A percentile compares a stretch with the other conserved stretches of the same genome.
Conservation (phyloP, 176 grass and related monocot species). For the Puya raimondii region DNA sequence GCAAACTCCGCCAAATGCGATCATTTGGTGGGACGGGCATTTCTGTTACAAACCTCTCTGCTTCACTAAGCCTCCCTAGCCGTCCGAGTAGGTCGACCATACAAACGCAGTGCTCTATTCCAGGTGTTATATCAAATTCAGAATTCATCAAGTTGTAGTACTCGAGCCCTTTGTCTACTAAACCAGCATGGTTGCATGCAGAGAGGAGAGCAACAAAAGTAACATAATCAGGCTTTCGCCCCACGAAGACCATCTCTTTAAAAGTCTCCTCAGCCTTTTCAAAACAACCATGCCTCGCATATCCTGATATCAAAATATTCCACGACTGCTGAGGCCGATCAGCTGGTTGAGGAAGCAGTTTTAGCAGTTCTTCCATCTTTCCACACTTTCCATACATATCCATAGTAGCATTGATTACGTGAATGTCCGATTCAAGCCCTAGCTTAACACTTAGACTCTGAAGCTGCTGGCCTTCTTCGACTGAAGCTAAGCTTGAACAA, state of each 20-base stretch:
- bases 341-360: conserved; percentile 44
- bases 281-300: conserved; percentile 66
- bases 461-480: conserved; percentile 91
- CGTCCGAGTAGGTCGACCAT: conserved; percentile 77
- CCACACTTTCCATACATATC: conserved; percentile 93
- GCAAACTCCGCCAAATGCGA: conserved; percentile 78
- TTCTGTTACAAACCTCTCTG: conserved; percentile 60
- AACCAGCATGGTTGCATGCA: conserved; percentile 72
- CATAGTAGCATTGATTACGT: conserved; percentile 69
- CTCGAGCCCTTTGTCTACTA: conserved; percentile 57
- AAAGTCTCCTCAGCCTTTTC: conserved; percentile 66
- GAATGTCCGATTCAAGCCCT: conserved; percentile 46
- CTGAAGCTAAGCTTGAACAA: conserved; percentile 57
- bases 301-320: conserved; percentile 82
- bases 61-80: conserved; percentile 50
- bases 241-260: conserved; percentile 48
- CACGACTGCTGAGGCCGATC: conserved; percentile 53
- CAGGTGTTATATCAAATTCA: conserved; percentile 48
- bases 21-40: conserved; percentile 66
- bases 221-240: conserved; percentile 59
- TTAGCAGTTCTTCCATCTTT: conserved; percentile 65
- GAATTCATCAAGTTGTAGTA: conserved; percentile 63
- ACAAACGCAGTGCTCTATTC: conserved; percentile 84
- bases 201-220: conserved; percentile 75
- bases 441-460: conserved; percentile 61